phyloP scores from a whole-genome alignment of 495 filamentous ascomycete species.

The Aspergillus cavernicola region DNA sequence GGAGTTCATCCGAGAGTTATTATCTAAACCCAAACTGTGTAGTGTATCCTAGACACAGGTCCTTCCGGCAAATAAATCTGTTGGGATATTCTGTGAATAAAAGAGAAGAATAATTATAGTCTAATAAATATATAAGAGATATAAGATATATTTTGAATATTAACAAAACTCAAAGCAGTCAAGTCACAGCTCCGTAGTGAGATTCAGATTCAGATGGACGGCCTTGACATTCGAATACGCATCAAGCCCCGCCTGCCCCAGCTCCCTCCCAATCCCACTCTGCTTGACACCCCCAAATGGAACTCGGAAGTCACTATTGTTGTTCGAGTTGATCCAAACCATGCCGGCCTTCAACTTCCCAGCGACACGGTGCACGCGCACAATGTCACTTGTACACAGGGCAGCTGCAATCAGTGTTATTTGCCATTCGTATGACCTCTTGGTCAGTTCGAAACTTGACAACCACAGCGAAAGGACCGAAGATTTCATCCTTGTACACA shows the following conservation, averaged over 20 bases:
- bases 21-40: too few relatives aligned
- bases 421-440: slow-evolving; percentile 48
- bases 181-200: not conserved
- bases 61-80: too few relatives aligned
- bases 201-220: not conserved
- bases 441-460: slow-evolving; percentile 49
- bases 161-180: too few relatives aligned
- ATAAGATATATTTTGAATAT: too few relatives aligned
- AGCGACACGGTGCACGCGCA: slow-evolving; percentile 44
- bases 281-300: slow-evolving; percentile 28
- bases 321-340: slow-evolving; percentile 45
- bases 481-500: slow-evolving; percentile 53
- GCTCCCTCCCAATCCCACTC: slow-evolving; percentile 10
- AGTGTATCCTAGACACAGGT: too few relatives aligned
- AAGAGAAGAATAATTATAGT: too few relatives aligned
- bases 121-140: too few relatives aligned
- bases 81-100: too few relatives aligned
- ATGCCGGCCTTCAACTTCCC: slow-evolving; percentile 50
- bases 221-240: slow-evolving; percentile 11
- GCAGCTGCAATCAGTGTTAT: slow-evolving; percentile 45
- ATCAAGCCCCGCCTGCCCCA: slow-evolving; percentile 1
- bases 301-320: slow-evolving; percentile 10
- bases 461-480: slow-evolving; percentile 52
- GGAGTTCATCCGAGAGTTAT: too few relatives aligned
- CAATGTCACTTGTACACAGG: slow-evolving; percentile 46